Evolutionary conservation across 2,329 filamentous ascomycete species (phyloP), one percentile per base, ranked within the genome.

Genomic region (Colletotrichum endophyticum): DNA sequence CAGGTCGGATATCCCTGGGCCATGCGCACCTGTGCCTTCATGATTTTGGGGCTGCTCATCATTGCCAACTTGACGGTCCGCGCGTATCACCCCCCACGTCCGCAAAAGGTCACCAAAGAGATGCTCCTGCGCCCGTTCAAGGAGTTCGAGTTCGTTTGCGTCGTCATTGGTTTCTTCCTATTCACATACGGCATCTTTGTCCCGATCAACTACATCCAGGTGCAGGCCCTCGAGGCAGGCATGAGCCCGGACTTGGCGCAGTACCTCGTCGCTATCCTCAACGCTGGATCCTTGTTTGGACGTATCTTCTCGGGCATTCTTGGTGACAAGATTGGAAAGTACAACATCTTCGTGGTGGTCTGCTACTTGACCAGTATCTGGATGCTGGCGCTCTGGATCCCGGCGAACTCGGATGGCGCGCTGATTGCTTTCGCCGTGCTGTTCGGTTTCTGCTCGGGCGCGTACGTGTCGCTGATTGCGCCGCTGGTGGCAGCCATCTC

Each of bases 401-500:
- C 85, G 0, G 85, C 81, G 44, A 74, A 68, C 44, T 79, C 81
- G 15, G 75, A 80, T 22, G 72, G 78, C 15, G 80, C 81, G 13
- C 76, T 84, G n/a, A 82, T 87, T 39, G 83, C 82, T 2, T 88
- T 87, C 76, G 82, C 86, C 0, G 81, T 83, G 6, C 79, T 87
- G 19, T 88, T 86, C 57, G 87, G 87, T 32, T 86, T 86, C 82
- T 84, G 80, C 69, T 87, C 85, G 1, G 86, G 86, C 25, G 86
- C 85, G 19, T 87, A 85, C 72, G 80, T 87, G 19, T 84, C 85
- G 12, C 80, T 88, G 6, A 81, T 85, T 13, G 81, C 83, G 9
- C 83, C 85, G 1, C 82, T 88, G 3, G 80, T 87, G 6, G 84
- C 83, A 2, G 89, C 93, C 78, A 90, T 93, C 75, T 90, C 88